These are phyloP conservation scores for Ogataea salicorniae DNA, from an alignment of 805 yeast genomes.

Conservation along the genomic window DNA sequence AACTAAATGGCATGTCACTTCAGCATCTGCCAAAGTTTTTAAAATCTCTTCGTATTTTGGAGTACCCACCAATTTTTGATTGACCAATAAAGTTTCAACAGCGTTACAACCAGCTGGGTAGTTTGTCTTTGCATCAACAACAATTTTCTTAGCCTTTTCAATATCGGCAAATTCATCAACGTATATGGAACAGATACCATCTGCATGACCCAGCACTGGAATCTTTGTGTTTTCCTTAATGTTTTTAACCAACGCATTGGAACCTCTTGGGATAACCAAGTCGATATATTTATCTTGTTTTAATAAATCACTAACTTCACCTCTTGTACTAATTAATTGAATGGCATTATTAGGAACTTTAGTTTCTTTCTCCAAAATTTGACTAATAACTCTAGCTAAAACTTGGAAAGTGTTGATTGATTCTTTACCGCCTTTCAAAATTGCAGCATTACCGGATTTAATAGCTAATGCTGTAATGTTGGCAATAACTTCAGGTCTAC, in stretches of 20 bases:
- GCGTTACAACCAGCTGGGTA: constrained; percentile 99
- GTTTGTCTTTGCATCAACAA: constrained; percentile 86
- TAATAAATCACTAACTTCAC: constrained; percentile 80
- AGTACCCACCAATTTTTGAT: constrained; percentile 34
- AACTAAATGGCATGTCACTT: constrained; percentile 71
- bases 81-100: constrained; percentile 76
- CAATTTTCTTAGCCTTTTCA: constrained; percentile 67
- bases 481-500: constrained; percentile 98
- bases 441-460: constrained; percentile 95
- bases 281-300: constrained; percentile 87
- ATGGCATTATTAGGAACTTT: constrained; percentile 76
- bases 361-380: constrained; percentile 51
- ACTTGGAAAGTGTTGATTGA: constrained; percentile 77
- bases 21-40: constrained; percentile 46
- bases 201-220: constrained; percentile 98
- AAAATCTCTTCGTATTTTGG: constrained; percentile 15
- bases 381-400: constrained; percentile 67
- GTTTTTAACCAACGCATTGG: constrained; percentile 81
- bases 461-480: constrained; percentile 93
- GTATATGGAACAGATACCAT: constrained; percentile 90
- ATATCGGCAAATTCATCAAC: constrained; percentile 75
- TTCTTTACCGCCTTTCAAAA: constrained; percentile 96
- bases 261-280: constrained; percentile 96
- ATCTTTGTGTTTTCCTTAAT: constrained; percentile 87
- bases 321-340: constrained; percentile 83